A percentile compares a stretch with the other conserved stretches of the same genome.
phyloP scores from a whole-genome alignment of 805 yeast genomes.

The Yarrowia bubula region DNA sequence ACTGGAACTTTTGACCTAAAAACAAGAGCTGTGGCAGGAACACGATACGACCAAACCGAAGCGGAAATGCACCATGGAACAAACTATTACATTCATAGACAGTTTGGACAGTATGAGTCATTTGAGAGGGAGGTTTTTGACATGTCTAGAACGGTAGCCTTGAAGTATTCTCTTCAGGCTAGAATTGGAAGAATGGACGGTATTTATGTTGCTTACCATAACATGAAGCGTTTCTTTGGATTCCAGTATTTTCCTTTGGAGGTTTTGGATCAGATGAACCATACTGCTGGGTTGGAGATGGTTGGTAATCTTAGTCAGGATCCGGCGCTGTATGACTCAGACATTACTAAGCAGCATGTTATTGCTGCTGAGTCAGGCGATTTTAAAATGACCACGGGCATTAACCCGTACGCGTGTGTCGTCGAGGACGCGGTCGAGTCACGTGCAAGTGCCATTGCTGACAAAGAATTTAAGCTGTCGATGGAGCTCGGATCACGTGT shows the following conservation, averaged over 20 bases:
- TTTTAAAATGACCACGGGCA: not conserved
- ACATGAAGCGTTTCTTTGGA: slow-evolving; percentile 75
- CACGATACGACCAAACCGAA: slow-evolving; percentile 58
- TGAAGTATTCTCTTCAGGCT: slow-evolving; percentile 88
- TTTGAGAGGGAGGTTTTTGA: slow-evolving; percentile 78
- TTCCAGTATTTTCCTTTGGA: slow-evolving; percentile 80
- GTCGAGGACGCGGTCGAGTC: slow-evolving; percentile 16
- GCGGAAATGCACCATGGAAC: slow-evolving; percentile 52
- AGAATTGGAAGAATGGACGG: slow-evolving; percentile 97
- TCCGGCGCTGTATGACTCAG: not conserved
- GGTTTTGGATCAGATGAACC: slow-evolving; percentile 66
- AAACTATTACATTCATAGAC: slow-evolving; percentile 62
- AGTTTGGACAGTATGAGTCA: slow-evolving; percentile 70
- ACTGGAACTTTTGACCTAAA: slow-evolving; percentile 90
- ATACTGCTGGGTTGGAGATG: slow-evolving; percentile 33
- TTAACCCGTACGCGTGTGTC: not conserved
- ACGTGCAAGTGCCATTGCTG: slow-evolving; percentile 52
- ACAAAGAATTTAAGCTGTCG: slow-evolving; percentile 61
- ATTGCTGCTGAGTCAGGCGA: not conserved
- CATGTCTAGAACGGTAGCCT: slow-evolving; percentile 67
- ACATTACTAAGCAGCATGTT: not conserved
- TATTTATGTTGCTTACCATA: slow-evolving; percentile 87
- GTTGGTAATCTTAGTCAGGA: not conserved
- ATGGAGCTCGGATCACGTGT: slow-evolving; percentile 50
- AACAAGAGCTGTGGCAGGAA: slow-evolving; percentile 85